These are phyloP conservation scores for Leccinum olivaceopallidum DNA, from an alignment of 768 basidiomycete genomes.

Conservation along the genomic window DNA sequence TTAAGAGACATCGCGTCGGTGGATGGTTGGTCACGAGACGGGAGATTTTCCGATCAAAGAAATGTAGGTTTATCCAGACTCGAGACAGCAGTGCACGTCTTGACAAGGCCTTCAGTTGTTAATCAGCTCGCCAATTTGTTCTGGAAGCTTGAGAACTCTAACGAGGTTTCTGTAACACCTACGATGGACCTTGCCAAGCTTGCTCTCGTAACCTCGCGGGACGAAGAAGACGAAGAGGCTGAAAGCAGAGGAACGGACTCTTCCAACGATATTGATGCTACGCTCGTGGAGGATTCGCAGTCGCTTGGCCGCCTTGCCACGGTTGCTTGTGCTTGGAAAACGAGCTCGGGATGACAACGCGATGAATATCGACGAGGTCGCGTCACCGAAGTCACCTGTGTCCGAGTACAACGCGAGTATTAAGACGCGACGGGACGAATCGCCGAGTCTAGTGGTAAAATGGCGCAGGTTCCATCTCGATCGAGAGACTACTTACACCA, in stretches of 20 bases:
- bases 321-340: conserved; percentile 62
- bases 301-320: conserved; percentile 25
- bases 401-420: conserved; percentile 20
- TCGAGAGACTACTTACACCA: no score
- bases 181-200: conserved; percentile 87
- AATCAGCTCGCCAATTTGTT: conserved; percentile 78
- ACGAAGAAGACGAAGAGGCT: conserved; percentile 83
- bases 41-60: conserved; percentile 82
- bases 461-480: no score
- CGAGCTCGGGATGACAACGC: conserved; percentile 51
- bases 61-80: conserved; percentile 57
- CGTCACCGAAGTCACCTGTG: conserved; percentile 30
- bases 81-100: conserved; percentile 9
- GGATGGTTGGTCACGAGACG: conserved; percentile 78
- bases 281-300: conserved; percentile 76
- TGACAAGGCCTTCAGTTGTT: conserved; percentile 56
- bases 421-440: no score
- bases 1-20: conserved; percentile 84
- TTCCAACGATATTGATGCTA: conserved; percentile 87
- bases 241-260: conserved; percentile 74
- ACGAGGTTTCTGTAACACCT: conserved; percentile 72
- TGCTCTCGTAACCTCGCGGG: conserved; percentile 85
- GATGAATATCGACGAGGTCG: conserved; percentile 55
- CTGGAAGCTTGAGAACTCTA: conserved; percentile 67
- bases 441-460: no score